A percentile compares a stretch with the other conserved stretches of the same genome.
phyloP scores from a whole-genome alignment of 164 flowering plant species.

The Vitis rupestris region DNA sequence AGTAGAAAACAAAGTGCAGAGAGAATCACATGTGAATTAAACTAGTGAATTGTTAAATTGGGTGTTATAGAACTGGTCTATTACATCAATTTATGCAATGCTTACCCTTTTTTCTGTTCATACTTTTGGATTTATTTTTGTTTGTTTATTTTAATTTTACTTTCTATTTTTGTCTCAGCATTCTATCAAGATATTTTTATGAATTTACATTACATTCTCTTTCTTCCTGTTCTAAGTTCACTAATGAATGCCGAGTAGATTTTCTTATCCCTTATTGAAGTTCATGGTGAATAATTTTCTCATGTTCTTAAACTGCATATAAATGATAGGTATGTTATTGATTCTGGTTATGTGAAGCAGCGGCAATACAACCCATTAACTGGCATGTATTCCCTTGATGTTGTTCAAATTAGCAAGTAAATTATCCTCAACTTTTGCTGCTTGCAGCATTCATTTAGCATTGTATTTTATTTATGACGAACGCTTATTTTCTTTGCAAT shows the following conservation, averaged over 20 bases:
- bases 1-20: too few relatives aligned
- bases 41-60: too few relatives aligned
- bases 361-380: slow-evolving; percentile 89
- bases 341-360: slow-evolving; percentile 95
- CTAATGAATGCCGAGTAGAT: neutral
- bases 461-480: neutral
- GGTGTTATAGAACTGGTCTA: too few relatives aligned
- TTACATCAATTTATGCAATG: too few relatives aligned
- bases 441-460: neutral
- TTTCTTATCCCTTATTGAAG: neutral
- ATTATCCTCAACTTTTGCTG: slow-evolving; percentile 1
- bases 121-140: too few relatives aligned
- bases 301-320: neutral
- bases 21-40: too few relatives aligned
- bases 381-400: slow-evolving; percentile 97
- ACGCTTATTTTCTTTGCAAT: neutral
- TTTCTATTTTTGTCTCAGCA: too few relatives aligned
- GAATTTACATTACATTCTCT: neutral
- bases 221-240: neutral
- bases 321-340: slow-evolving; percentile 81
- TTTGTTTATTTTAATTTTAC: too few relatives aligned
- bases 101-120: too few relatives aligned
- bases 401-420: slow-evolving; percentile 92
- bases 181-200: neutral
- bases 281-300: neutral